Evolutionary conservation across 2,329 filamentous ascomycete genomes (phyloP).

Genomic region (Fusarium newnesense): DNA sequence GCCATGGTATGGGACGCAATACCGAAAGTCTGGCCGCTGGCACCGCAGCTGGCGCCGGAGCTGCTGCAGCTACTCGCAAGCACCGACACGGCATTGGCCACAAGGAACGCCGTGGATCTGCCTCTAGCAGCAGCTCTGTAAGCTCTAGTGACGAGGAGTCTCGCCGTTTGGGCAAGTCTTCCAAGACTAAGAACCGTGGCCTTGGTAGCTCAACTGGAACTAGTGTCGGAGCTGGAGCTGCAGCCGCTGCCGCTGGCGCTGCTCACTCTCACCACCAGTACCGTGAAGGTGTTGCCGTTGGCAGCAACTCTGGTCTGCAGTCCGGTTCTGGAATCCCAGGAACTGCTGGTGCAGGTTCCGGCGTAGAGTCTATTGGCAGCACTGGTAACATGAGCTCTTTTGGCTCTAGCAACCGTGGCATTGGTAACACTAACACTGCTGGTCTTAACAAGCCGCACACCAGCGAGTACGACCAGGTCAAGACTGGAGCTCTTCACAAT

Average conservation of each 20-base stretch:
- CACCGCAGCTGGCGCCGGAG: slow-evolving; percentile 23
- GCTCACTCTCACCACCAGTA: slow-evolving; percentile 29
- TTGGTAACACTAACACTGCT: slow-evolving; percentile 20
- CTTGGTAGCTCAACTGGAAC: slow-evolving; percentile 18
- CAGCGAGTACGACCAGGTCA: slow-evolving; percentile 1
- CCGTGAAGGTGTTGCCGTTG: not conserved
- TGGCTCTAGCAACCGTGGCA: not conserved
- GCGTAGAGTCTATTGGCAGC: not conserved
- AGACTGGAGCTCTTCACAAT: slow-evolving; percentile 29
- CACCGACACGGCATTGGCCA: slow-evolving; percentile 16
- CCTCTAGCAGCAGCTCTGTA: slow-evolving; percentile 19
- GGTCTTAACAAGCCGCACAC: slow-evolving; percentile 15
- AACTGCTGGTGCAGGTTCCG: not conserved
- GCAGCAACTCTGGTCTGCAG: not conserved
- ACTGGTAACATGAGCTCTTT: not conserved
- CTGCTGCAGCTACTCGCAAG: slow-evolving; percentile 19
- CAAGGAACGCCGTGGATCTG: slow-evolving; percentile 20
- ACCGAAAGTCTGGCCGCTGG: slow-evolving; percentile 22
- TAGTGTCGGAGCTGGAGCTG: slow-evolving; percentile 1
- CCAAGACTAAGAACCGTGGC: slow-evolving; percentile 22
- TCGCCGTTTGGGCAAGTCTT: slow-evolving; percentile 24
- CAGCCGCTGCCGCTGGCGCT: slow-evolving; percentile 5
- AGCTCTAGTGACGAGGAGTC: slow-evolving; percentile 34
- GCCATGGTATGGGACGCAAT: not conserved
- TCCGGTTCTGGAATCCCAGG: not conserved